These are phyloP conservation scores for Pneumocystis oryctolagi DNA, from an alignment of 1,139 yeast genomes.

Conservation along the genomic window DNA sequence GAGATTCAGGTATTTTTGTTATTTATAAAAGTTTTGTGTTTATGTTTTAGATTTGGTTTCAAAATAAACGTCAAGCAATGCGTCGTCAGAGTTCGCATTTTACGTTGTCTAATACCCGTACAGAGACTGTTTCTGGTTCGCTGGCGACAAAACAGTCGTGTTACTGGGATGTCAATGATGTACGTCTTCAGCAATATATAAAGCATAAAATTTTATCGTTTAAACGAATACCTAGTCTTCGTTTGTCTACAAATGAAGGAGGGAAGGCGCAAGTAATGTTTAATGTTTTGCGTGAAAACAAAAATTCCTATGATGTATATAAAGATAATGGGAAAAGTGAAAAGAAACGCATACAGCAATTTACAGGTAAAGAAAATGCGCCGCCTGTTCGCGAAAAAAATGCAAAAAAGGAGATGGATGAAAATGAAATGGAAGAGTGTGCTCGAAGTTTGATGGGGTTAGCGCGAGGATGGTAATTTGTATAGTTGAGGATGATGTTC, in stretches of 20 bases:
- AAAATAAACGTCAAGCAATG: constrained; percentile 76
- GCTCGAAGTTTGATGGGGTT: not conserved
- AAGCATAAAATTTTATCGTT: not conserved
- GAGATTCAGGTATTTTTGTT: not conserved
- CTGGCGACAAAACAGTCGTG: not conserved
- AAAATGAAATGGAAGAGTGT: not conserved
- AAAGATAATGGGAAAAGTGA: not conserved
- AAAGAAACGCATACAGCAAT: not conserved
- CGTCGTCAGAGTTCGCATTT: constrained; percentile 24
- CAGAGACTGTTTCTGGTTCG: not conserved
- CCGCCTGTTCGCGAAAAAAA: not conserved
- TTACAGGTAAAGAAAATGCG: not conserved
- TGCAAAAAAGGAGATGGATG: not conserved
- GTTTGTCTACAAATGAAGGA: not conserved
- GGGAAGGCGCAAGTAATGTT: not conserved
- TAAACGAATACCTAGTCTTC: not conserved
- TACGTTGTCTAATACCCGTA: not conserved
- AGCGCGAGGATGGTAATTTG: not conserved
- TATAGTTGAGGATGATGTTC: not conserved
- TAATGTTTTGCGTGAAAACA: not conserved
- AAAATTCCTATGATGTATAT: not conserved
- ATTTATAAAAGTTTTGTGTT: not conserved
- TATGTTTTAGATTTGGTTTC: constrained; percentile 60
- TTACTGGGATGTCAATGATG: not conserved
- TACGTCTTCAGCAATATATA: not conserved